These are phyloP conservation scores for Clitoria ternatea DNA, from an alignment of 306 rosid genomes.

Conservation along the genomic window DNA sequence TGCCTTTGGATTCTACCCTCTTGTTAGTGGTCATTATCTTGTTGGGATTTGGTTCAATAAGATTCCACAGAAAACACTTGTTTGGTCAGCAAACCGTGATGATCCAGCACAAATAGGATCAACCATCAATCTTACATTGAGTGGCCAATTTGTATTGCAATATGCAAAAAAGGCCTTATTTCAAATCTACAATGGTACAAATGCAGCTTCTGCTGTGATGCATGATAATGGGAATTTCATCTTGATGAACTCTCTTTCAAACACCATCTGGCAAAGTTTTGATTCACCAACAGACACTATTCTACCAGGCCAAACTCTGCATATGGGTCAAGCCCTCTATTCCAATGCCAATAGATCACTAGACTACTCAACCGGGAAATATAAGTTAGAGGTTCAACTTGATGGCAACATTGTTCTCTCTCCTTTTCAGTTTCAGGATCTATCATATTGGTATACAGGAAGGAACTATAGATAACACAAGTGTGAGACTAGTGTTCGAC, in stretches of 20 bases:
- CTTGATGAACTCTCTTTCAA: neutral
- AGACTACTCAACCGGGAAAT: constrained; percentile 32
- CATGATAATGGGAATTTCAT: constrained; percentile 26
- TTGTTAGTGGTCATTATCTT: neutral
- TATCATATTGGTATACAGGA: constrained; percentile 17
- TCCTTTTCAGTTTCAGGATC: neutral
- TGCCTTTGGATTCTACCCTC: constrained; percentile 32
- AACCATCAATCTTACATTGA: constrained; percentile 6
- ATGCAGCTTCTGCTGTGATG: constrained; percentile 15
- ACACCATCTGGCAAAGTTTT: constrained; percentile 27
- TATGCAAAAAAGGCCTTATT: neutral
- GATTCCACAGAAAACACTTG: constrained; percentile 14
- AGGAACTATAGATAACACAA: neutral
- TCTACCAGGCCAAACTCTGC: constrained; percentile 29
- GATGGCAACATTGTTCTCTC: constrained; percentile 29
- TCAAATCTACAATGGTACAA: neutral
- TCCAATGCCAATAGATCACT: constrained; percentile 29
- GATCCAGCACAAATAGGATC: constrained; percentile 23
- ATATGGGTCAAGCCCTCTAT: constrained; percentile 7
- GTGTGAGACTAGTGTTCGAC: constrained; percentile 23
- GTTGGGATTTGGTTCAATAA: constrained; percentile 32
- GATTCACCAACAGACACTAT: constrained; percentile 36
- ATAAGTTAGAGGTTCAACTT: constrained; percentile 23
- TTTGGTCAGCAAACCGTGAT: constrained; percentile 38
- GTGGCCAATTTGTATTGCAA: constrained; percentile 7